These are phyloP conservation scores for Theileria orientalis DNA, from an alignment of 169 alveolate species.

Conservation along the genomic window DNA sequence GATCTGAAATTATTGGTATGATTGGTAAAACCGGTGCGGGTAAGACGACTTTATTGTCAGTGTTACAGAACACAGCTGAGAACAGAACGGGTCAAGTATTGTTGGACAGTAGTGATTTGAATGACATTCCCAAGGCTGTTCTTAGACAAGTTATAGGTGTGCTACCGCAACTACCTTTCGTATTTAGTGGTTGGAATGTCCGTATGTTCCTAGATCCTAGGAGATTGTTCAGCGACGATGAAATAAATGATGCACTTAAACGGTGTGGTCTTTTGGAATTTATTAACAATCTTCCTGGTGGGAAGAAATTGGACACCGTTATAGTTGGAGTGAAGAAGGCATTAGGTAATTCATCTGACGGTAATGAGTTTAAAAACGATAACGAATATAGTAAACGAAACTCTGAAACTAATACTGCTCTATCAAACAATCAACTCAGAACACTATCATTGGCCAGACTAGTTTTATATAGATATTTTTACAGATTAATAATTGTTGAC, in stretches of 20 bases:
- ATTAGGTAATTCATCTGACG: no score
- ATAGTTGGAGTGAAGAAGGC: no score
- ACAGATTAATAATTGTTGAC: conserved; percentile 74
- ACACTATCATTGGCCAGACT: conserved; percentile 73
- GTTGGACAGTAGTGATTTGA: no score
- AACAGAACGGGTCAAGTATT: conserved; percentile 37
- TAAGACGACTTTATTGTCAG: conserved; percentile 39
- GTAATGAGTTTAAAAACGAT: no score
- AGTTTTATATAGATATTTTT: no score
- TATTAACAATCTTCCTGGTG: conserved; percentile 27
- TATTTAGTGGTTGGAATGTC: conserved; percentile 61
- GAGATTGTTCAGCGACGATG: no score
- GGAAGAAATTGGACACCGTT: no score
- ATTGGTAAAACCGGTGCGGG: conserved; percentile 65
- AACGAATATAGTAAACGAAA: no score
- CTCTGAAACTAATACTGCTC: conserved; percentile 5
- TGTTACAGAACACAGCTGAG: no score
- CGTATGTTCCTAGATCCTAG: no score
- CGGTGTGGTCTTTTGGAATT: conserved; percentile 42
- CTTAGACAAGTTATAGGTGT: conserved; percentile 46
- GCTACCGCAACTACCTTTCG: conserved; percentile 51
- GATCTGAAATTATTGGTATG: no score
- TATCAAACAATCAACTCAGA: conserved; percentile 64
- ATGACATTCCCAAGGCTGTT: no score
- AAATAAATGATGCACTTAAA: conserved; percentile 33